Percentiles rank a stretch among this genome's conserved stretches.
phyloP scores from a whole-genome alignment of 257 asterid genomes.

The Solanum ossicruentum region DNA sequence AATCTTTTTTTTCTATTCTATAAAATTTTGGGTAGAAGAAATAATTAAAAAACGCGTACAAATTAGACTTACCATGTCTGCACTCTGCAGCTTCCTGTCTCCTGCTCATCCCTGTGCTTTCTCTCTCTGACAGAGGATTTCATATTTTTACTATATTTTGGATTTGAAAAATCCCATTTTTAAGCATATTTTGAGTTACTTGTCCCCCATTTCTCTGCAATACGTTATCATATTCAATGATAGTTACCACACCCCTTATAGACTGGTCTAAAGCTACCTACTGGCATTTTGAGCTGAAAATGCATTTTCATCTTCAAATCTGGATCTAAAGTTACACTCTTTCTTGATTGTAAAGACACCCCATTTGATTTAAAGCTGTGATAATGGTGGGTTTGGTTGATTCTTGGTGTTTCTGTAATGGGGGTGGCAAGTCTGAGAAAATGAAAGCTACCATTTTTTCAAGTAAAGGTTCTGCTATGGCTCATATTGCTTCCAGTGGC shows the following conservation, averaged over 20 bases:
- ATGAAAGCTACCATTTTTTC: constrained; percentile 66
- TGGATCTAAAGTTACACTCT: constrained; percentile 31
- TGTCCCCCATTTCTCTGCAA: neutral
- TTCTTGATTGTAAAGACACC: neutral
- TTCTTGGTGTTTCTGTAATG: constrained; percentile 91
- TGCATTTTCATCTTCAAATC: constrained; percentile 16
- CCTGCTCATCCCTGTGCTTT: neutral
- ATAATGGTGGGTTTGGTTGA: constrained; percentile 74
- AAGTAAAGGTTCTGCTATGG: constrained; percentile 73
- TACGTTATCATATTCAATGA: neutral
- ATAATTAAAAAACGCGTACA: neutral
- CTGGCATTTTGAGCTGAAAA: neutral
- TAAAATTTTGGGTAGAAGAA: neutral
- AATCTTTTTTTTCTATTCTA: neutral
- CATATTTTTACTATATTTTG: neutral
- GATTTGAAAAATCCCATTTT: neutral
- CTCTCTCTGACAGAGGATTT: neutral
- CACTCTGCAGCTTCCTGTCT: neutral
- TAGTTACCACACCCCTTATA: neutral
- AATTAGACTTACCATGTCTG: neutral
- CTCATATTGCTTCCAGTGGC: constrained; percentile 42
- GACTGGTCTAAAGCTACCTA: neutral
- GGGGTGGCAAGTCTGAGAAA: constrained; percentile 94
- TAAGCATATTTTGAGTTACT: neutral
- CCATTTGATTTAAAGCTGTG: neutral